Evolutionary conservation across 352 stramenopile species (phyloP), one percentile per base, ranked within the genome.

Genomic region (Phytophthora pisi): DNA sequence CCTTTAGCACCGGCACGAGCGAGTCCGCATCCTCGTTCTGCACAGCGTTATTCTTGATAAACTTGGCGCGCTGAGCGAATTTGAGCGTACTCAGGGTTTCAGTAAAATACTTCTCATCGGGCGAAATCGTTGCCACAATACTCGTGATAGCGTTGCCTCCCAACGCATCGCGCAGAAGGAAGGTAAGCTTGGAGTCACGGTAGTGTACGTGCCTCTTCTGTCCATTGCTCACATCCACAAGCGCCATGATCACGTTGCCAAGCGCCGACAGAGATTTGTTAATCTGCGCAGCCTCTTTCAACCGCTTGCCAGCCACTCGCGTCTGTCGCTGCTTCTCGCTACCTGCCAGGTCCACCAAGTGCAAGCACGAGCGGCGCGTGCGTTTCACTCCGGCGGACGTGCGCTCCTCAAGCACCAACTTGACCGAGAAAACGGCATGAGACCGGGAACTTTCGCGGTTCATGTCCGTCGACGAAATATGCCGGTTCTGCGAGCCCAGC

Each of bases 401-500:
- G 26, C 87, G 78, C 50, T 93, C 70, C 3, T 78, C 89, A 23
- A 92, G 89, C 62, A 98, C 86, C 43, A 99, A 58, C 51, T 95
- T 91, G 20, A 99, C 81, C 13, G 96, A 98, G 66, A 99, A 99
- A 23, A 99, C 97, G 5, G 97, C 96, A 70, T 99, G 97, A 0
- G 94, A 98, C 11, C 98, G 84, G 61, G 93, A 99, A 42, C 90
- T 98, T 64, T 97, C 96, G 24, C 89, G 77, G 77, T 99, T 99
- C 98, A 99, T 99, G 34, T 98, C 82, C 0, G 98, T 99, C 2
- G 92, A 90, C 5, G 92, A 97, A 56, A 98, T 98, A 28, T 96
- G 98, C 10, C 97, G 87, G 31, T 92, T 99, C n/a, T 74, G 74
- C 1, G 82, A 85, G 31, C 89, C 89, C 15, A 91, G 53, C 13